Evolutionary conservation across 495 filamentous ascomycete genomes (phyloP).

Genomic region (Penicillium chermesinum): DNA sequence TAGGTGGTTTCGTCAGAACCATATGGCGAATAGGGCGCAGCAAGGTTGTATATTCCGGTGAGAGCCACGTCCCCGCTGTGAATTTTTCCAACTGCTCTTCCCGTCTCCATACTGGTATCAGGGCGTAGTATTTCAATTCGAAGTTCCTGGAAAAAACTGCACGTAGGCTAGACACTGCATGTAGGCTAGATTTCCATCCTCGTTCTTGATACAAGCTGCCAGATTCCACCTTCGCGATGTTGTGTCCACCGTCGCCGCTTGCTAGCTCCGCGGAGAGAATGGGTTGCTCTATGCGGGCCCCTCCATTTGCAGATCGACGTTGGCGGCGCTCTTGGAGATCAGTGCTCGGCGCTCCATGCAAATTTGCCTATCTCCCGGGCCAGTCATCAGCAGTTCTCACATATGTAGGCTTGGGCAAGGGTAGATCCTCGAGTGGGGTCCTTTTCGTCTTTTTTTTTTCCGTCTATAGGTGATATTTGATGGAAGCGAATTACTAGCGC

Average conservation of each 20-base stretch:
- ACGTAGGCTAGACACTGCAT: conserved; percentile 27
- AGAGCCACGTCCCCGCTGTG: too few species aligned
- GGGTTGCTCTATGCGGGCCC: conserved; percentile 13
- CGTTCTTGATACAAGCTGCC: conserved; percentile 26
- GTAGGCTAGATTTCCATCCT: conserved; percentile 20
- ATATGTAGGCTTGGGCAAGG: neutral
- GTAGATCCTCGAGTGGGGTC: neutral
- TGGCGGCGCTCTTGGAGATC: conserved; percentile 8
- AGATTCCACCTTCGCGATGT: conserved; percentile 16
- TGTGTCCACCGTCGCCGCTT: conserved; percentile 8
- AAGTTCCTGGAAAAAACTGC: neutral
- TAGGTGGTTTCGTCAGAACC: too few species aligned
- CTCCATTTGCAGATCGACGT: conserved; percentile 18
- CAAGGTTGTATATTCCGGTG: too few species aligned
- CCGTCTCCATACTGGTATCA: too few species aligned
- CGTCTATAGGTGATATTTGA: too few species aligned
- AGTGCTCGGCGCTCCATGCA: conserved; percentile 16
- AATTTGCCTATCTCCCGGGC: conserved; percentile 13
- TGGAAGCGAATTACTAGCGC: too few species aligned
- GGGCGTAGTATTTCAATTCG: neutral
- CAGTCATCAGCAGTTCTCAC: neutral
- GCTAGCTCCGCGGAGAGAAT: conserved; percentile 16
- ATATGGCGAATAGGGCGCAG: too few species aligned
- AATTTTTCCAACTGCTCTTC: too few species aligned
- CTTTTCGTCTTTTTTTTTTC: neutral